Percentiles rank a stretch among this genome's conserved stretches.
These are phyloP conservation scores for Globisporangium mamillatum DNA, from an alignment of 352 stramenopile species.

Conservation along the genomic window DNA sequence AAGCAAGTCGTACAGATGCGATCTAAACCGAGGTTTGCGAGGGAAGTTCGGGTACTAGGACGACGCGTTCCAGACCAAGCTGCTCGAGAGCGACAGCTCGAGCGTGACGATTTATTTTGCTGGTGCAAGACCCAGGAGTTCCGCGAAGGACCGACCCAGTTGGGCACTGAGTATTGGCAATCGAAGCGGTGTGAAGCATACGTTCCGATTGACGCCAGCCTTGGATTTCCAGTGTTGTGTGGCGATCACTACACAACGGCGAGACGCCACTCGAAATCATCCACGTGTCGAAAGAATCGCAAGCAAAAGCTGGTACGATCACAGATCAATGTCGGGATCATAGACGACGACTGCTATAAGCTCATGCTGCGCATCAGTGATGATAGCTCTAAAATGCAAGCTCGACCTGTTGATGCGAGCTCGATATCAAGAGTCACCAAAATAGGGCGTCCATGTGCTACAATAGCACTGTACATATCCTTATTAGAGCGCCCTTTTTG, in stretches of 20 bases:
- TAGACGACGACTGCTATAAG: conserved; percentile 82
- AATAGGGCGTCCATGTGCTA: no score
- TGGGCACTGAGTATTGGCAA: conserved; percentile 37
- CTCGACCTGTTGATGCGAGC: conserved; percentile 61
- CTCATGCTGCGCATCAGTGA: conserved; percentile 87
- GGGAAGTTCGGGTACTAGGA: conserved; percentile 68
- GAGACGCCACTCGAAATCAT: conserved; percentile 80
- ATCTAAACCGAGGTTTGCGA: conserved; percentile 47
- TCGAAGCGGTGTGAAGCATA: conserved; percentile 36
- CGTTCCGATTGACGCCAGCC: conserved; percentile 31
- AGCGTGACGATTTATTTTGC: conserved; percentile 24
- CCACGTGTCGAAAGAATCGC: conserved; percentile 53
- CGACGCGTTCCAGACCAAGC: conserved; percentile 36
- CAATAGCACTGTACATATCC: neutral
- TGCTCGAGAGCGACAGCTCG: conserved; percentile 56
- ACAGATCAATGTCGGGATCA: conserved; percentile 74
- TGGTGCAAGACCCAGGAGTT: conserved; percentile 9
- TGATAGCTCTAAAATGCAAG: conserved; percentile 74
- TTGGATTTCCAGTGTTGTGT: neutral
- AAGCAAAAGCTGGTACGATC: conserved; percentile 44
- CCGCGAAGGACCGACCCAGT: conserved; percentile 39
- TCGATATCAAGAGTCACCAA: conserved; percentile 31
- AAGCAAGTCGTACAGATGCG: neutral
- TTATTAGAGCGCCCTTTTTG: neutral
- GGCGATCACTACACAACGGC: conserved; percentile 14